Evolutionary conservation across 192 early-diverging fungal genomes (phyloP).

Genomic region (Coemansia sp.): DNA sequence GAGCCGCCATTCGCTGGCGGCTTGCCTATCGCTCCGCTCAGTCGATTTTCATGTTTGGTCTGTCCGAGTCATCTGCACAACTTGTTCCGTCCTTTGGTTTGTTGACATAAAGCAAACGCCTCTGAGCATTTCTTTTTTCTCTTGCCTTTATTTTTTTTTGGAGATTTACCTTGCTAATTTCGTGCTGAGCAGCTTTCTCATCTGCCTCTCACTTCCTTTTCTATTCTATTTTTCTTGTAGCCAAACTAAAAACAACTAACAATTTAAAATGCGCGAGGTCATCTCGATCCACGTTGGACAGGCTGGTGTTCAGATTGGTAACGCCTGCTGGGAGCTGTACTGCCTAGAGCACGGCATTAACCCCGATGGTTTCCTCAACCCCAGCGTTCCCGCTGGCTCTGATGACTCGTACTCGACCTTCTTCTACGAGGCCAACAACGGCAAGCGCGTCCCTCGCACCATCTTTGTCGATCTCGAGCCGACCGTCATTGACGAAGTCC

Average conservation of each 20-base stretch:
- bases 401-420: slow-evolving; percentile 98
- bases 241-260: slow-evolving; percentile 13
- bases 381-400: slow-evolving; percentile 38
- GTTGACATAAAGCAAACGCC: slow-evolving; percentile 30
- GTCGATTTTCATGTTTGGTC: slow-evolving; percentile 24
- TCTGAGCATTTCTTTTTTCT: not conserved
- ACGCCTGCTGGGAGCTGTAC: slow-evolving; percentile 99
- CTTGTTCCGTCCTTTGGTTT: slow-evolving; percentile 16
- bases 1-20: slow-evolving; percentile 7
- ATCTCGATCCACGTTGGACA: slow-evolving; percentile 82
- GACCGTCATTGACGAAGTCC: slow-evolving; percentile 98
- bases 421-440: slow-evolving; percentile 98
- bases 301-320: slow-evolving; percentile 99
- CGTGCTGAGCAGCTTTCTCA: slow-evolving; percentile 5
- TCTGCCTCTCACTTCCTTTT: slow-evolving; percentile 1
- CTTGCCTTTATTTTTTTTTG: slow-evolving; percentile 10
- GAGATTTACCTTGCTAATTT: slow-evolving; percentile 18
- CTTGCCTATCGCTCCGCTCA: slow-evolving; percentile 5
- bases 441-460: slow-evolving; percentile 99
- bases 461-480: slow-evolving; percentile 98
- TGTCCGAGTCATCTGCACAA: slow-evolving; percentile 13
- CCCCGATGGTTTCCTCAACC: slow-evolving; percentile 79
- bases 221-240: slow-evolving; percentile 13
- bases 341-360: slow-evolving; percentile 96
- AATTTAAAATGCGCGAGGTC: slow-evolving; percentile 71